Conservation (phyloP, 768 basidiomycete species). For the Steccherinum ochraceum region DNA sequence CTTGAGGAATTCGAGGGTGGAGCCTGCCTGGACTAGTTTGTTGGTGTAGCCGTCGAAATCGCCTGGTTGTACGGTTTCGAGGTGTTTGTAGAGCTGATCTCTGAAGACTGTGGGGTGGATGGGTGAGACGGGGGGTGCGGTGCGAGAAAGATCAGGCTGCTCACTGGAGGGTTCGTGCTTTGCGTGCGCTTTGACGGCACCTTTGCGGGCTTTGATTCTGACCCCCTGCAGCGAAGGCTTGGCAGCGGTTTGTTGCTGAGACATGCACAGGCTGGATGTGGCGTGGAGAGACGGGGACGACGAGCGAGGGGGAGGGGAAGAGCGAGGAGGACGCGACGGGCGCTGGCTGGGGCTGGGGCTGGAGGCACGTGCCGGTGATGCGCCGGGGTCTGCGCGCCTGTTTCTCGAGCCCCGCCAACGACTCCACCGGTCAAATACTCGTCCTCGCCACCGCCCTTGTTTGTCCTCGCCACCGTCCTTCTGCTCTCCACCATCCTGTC, state of each 20-base stretch:
- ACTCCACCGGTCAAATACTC: too few species aligned
- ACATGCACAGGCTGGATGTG: conserved; percentile 62
- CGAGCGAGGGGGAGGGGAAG: neutral
- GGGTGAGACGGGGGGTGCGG: conserved; percentile 2
- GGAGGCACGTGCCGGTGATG: too few species aligned
- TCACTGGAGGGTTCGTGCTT: conserved; percentile 85
- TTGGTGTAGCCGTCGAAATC: conserved; percentile 80
- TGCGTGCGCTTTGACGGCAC: conserved; percentile 86
- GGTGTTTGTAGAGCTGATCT: conserved; percentile 88
- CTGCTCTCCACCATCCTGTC: neutral
- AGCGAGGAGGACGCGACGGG: too few species aligned
- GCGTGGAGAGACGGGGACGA: neutral
- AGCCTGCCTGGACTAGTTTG: conserved; percentile 88
- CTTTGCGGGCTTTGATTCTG: conserved; percentile 89
- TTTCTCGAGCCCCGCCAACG: too few species aligned
- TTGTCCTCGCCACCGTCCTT: neutral
- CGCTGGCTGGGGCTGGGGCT: too few species aligned
- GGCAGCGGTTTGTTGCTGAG: conserved; percentile 77
- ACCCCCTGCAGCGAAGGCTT: conserved; percentile 93
- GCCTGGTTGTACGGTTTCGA: conserved; percentile 71
- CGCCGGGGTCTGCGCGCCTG: too few species aligned
- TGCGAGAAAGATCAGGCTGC: conserved; percentile 3
- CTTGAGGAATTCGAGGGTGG: conserved; percentile 91
- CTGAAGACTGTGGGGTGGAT: conserved; percentile 61
- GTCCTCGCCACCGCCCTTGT: neutral